Evolutionary conservation across 208 protist species (phyloP).

Genomic region (Crithidia sp.): DNA sequence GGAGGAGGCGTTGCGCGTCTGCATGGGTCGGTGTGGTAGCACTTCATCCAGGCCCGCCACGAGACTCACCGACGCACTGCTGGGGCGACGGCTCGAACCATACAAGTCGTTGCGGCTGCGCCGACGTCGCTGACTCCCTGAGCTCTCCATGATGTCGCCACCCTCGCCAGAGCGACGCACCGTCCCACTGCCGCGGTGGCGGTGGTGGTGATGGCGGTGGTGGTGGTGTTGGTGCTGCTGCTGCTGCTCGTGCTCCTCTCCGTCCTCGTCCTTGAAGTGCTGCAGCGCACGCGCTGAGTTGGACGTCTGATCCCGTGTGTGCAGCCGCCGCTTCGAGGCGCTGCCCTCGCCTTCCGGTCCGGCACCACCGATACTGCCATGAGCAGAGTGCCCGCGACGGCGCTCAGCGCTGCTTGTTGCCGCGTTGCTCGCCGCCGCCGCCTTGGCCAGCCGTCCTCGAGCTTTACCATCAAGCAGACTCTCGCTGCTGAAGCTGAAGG

Average conservation of each 20-base stretch:
- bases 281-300: constrained; percentile 4
- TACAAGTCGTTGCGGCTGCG: constrained; percentile 16
- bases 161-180: background rate
- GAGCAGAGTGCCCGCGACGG: constrained; percentile 1
- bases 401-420: constrained; percentile 28
- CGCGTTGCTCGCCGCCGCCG: constrained; percentile 17
- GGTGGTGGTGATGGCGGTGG: background rate
- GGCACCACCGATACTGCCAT: background rate
- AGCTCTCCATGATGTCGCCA: background rate
- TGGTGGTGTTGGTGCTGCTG: background rate
- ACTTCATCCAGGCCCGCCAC: constrained; percentile 23
- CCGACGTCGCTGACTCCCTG: constrained; percentile 11
- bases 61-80: constrained; percentile 19
- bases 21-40: constrained; percentile 7
- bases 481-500: constrained; percentile 37
- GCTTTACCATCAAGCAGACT: constrained; percentile 24
- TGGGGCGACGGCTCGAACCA: background rate
- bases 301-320: background rate
- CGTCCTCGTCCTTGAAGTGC: background rate
- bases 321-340: background rate
- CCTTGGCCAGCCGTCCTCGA: constrained; percentile 27
- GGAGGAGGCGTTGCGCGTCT: constrained; percentile 14
- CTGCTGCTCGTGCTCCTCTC: background rate
- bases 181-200: background rate
- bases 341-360: background rate